These are phyloP conservation scores for Letharia columbiana DNA, from an alignment of 495 filamentous ascomycete genomes.

Conservation along the genomic window DNA sequence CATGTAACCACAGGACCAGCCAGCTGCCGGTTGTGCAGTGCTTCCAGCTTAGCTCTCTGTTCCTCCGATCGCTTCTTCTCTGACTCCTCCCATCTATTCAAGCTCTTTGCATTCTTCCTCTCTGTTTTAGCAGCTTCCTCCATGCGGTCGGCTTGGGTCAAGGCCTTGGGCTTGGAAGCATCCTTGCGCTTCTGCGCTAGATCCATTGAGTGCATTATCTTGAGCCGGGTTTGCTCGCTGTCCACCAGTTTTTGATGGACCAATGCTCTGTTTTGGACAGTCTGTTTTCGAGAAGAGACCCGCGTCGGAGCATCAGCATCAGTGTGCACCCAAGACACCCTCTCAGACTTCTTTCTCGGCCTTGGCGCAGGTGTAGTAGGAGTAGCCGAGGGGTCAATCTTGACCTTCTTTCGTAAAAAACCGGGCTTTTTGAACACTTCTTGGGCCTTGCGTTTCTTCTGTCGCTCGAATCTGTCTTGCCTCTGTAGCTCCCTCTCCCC, in stretches of 20 bases:
- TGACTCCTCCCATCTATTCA: slow-evolving; percentile 88
- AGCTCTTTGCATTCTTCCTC: slow-evolving; percentile 75
- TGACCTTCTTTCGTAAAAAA: slow-evolving; percentile 52
- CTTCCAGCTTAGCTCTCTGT: slow-evolving; percentile 68
- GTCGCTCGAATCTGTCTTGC: slow-evolving; percentile 40
- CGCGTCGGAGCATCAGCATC: slow-evolving; percentile 70
- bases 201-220: slow-evolving; percentile 77
- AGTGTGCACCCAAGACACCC: slow-evolving; percentile 78
- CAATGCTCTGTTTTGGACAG: slow-evolving; percentile 74
- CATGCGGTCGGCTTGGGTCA: slow-evolving; percentile 86
- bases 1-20: slow-evolving; percentile 85
- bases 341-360: slow-evolving; percentile 89
- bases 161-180: slow-evolving; percentile 61
- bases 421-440: slow-evolving; percentile 44
- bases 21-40: slow-evolving; percentile 73
- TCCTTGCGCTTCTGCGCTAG: slow-evolving; percentile 73
- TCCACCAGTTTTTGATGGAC: slow-evolving; percentile 76
- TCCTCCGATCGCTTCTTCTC: slow-evolving; percentile 82
- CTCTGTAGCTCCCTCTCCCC: slow-evolving; percentile 60
- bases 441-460: slow-evolving; percentile 68
- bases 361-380: slow-evolving; percentile 44
- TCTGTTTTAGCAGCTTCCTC: slow-evolving; percentile 77
- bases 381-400: slow-evolving; percentile 47
- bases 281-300: slow-evolving; percentile 73
- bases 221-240: slow-evolving; percentile 68